phyloP scores from a whole-genome alignment of 331 rosid species.

The Pyrus hybrid region DNA sequence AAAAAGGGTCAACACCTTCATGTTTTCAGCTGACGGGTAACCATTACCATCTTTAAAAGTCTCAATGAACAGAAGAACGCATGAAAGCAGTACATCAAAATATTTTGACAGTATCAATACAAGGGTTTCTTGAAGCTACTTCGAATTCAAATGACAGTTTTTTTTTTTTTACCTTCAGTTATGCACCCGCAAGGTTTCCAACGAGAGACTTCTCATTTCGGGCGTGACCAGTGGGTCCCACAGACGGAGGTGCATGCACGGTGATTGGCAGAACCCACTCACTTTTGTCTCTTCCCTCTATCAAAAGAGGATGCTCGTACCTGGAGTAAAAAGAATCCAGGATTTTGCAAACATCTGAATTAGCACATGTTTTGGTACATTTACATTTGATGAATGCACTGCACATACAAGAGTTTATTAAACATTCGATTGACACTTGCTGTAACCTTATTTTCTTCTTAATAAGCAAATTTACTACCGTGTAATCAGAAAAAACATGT shows the following conservation, averaged over 20 bases:
- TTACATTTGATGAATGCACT: neutral
- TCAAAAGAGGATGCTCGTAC: constrained; percentile 88
- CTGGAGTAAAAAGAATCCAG: constrained; percentile 33
- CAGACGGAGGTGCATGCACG: constrained; percentile 76
- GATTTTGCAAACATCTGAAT: neutral
- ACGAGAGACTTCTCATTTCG: constrained; percentile 61
- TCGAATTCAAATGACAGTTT: neutral
- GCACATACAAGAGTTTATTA: neutral
- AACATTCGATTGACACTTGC: neutral
- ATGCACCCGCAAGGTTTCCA: constrained; percentile 62
- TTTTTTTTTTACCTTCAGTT: constrained; percentile 41
- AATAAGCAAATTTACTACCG: too few relatives aligned
- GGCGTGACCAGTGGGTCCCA: constrained; percentile 35
- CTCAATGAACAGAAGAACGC: neutral
- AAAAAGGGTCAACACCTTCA: too few relatives aligned
- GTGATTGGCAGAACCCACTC: constrained; percentile 96
- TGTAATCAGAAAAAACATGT: too few relatives aligned
- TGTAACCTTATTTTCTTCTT: neutral
- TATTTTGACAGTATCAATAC: neutral
- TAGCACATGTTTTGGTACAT: neutral
- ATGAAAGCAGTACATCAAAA: too few relatives aligned
- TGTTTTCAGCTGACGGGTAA: neutral
- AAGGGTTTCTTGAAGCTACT: neutral
- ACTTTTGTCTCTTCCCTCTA: constrained; percentile 79
- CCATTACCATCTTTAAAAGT: neutral